phyloP scores from a whole-genome alignment of 2,329 filamentous ascomycete species.

The Fulvia fulva region DNA sequence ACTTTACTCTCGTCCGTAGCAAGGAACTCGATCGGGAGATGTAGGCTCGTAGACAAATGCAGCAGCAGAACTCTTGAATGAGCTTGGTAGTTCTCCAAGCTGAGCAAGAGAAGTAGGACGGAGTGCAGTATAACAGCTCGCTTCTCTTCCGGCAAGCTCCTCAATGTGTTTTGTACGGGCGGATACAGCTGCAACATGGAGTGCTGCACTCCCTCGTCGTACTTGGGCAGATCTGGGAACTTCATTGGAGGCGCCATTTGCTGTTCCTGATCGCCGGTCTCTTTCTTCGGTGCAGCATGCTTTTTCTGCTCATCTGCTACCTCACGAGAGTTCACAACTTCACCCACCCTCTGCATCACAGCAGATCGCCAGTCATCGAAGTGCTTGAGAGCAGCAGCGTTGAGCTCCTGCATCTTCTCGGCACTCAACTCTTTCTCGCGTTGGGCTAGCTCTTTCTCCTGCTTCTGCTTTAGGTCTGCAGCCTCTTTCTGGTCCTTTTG shows the following conservation, averaged over 20 bases:
- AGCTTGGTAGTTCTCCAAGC: constrained; percentile 37
- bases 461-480: constrained; percentile 19
- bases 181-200: constrained; percentile 34
- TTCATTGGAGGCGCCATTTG: constrained; percentile 18
- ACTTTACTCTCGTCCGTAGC: constrained; percentile 59
- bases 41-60: constrained; percentile 33
- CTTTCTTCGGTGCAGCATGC: constrained; percentile 12
- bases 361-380: constrained; percentile 77
- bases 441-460: constrained; percentile 32
- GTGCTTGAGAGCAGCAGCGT: constrained; percentile 61
- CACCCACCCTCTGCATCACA: constrained; percentile 66
- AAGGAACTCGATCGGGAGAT: constrained; percentile 31
- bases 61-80: constrained; percentile 36
- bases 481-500: constrained; percentile 7
- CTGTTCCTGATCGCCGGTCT: constrained; percentile 2
- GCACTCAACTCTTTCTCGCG: constrained; percentile 49
- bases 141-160: constrained; percentile 34
- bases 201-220: constrained; percentile 30
- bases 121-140: constrained; percentile 36
- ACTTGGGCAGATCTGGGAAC: constrained; percentile 23
- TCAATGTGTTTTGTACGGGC: constrained; percentile 36
- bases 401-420: constrained; percentile 59
- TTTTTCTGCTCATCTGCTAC: constrained; percentile 31
- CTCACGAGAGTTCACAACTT: constrained; percentile 51
- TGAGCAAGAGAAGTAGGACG: constrained; percentile 36